Base-by-base conservation (phyloP, 2,329 filamentous ascomycete species). In the Fusarium algeriense region DNA sequence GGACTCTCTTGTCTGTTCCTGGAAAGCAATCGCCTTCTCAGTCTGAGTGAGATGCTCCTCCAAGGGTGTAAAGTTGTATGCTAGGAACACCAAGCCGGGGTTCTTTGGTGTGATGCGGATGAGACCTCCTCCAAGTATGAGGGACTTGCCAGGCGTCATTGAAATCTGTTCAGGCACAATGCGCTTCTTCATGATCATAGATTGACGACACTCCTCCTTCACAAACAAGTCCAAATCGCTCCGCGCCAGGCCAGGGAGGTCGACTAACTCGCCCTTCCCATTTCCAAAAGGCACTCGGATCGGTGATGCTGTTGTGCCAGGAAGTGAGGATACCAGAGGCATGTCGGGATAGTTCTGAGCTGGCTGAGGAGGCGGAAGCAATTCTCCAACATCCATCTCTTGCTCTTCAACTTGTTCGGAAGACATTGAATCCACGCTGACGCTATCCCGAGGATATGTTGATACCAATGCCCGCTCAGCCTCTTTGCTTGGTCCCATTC, bases 271-370 rank as follows among this genome's bases (percentile, higher is more conserved):
- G 60, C 96, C 96, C 76, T 90, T 92, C 28, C 93, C 92, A 65
- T 89, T 90, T 48, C 95, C 95, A 78, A 96, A 99, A 1, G 94
- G 94, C 20, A 98, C 90, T 32, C 96, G 91, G 73, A 99, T 98
- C 0, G 96, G 96, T 0, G 94, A 97, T 4, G 95, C 96, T 2
- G 96, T 99, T 0, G 96, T 99, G 13, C 97, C 96, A 0, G 96
- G 93, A 5, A 98, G 86, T 7, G 93, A 88, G 1, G 94, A 97
- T 3, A 97, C 92, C 14, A 97, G 82, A 2, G 95, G 95, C 88
- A 98, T 95, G 19, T 89, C 84, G 8, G 95, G 95, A 75, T 91
- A 98, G 54, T 91, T 86, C 5, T 88, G 90, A 76, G 94, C 93
- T 7, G 85, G 83, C 67, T 91, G 93, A 1, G 89, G 85, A 5